These are phyloP conservation scores for Botrytis sinoallii DNA, from an alignment of 2,329 filamentous ascomycete species.

Conservation along the genomic window DNA sequence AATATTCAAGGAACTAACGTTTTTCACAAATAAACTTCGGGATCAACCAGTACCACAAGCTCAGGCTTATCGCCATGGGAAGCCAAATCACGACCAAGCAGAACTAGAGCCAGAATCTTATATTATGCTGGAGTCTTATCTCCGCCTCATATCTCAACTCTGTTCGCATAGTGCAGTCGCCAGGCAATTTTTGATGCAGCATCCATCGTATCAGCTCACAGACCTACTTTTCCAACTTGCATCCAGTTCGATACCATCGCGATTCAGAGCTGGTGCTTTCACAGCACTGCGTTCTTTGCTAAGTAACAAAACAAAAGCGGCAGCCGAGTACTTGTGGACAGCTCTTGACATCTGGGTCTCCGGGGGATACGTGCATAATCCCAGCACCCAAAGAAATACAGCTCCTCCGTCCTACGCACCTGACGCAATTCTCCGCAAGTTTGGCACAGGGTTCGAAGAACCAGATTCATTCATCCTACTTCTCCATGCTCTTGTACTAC, in stretches of 20 bases:
- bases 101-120: slow-evolving; percentile 86
- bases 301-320: slow-evolving; percentile 64
- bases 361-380: slow-evolving; percentile 51
- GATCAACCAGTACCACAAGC: slow-evolving; percentile 63
- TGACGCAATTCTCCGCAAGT: slow-evolving; percentile 68
- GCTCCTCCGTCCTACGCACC: slow-evolving; percentile 41
- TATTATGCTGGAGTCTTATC: slow-evolving; percentile 95
- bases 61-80: slow-evolving; percentile 54
- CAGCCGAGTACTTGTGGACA: slow-evolving; percentile 74
- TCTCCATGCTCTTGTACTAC: slow-evolving; percentile 67
- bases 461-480: slow-evolving; percentile 80
- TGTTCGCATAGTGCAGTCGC: slow-evolving; percentile 70
- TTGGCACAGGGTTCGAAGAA: slow-evolving; percentile 79
- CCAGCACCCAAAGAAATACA: slow-evolving; percentile 41
- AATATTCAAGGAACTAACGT: slow-evolving; percentile 85
- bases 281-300: slow-evolving; percentile 73
- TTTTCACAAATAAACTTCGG: slow-evolving; percentile 75
- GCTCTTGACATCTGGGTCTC: slow-evolving; percentile 77
- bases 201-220: slow-evolving; percentile 63
- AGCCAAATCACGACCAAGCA: slow-evolving; percentile 62
- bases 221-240: slow-evolving; percentile 76
- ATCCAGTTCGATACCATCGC: slow-evolving; percentile 70
- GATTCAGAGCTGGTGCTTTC: slow-evolving; percentile 81
- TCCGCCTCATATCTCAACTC: slow-evolving; percentile 82
- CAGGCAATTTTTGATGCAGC: slow-evolving; percentile 68